These are phyloP conservation scores for Rhodotorula glutinis DNA, from an alignment of 1,284 basidiomycete genomes.

Conservation along the genomic window DNA sequence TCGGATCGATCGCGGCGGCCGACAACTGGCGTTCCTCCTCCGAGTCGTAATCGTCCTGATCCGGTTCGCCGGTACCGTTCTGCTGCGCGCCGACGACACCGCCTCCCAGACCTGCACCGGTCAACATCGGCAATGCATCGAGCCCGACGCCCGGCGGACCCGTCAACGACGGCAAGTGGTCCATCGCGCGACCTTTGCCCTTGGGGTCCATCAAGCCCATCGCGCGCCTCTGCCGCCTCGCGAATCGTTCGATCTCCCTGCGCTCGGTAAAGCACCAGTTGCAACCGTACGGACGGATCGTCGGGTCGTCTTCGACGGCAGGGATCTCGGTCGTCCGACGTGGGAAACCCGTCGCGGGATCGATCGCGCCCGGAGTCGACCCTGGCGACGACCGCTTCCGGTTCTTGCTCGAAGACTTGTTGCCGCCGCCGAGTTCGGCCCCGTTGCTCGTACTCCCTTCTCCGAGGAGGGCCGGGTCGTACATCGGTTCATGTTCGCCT, in stretches of 20 bases:
- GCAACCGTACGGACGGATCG: constrained; percentile 36
- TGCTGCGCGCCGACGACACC: constrained; percentile 3
- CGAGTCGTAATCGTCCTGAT: not conserved
- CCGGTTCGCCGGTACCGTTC: not conserved
- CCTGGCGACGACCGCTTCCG: not conserved
- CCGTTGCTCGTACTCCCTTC: too few species aligned
- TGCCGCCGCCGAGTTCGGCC: not conserved
- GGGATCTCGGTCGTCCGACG: constrained; percentile 35
- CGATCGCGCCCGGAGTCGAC: constrained; percentile 2
- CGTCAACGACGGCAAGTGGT: not conserved
- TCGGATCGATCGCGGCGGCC: not conserved
- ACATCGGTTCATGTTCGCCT: too few species aligned
- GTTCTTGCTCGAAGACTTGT: not conserved
- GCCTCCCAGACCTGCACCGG: not conserved
- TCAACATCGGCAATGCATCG: too few species aligned
- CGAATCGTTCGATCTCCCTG: not conserved
- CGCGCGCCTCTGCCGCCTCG: constrained; percentile 1
- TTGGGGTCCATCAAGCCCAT: not conserved
- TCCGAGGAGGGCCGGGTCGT: too few species aligned
- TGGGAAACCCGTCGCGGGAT: constrained; percentile 5
- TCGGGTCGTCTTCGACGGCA: constrained; percentile 38
- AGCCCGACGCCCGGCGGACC: too few species aligned
- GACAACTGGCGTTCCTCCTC: constrained; percentile 5
- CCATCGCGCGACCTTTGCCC: not conserved
- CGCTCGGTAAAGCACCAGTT: constrained; percentile 25